Evolutionary conservation across 1,139 yeast genomes (phyloP).

Genomic region (Yamadazyma triangularis): DNA sequence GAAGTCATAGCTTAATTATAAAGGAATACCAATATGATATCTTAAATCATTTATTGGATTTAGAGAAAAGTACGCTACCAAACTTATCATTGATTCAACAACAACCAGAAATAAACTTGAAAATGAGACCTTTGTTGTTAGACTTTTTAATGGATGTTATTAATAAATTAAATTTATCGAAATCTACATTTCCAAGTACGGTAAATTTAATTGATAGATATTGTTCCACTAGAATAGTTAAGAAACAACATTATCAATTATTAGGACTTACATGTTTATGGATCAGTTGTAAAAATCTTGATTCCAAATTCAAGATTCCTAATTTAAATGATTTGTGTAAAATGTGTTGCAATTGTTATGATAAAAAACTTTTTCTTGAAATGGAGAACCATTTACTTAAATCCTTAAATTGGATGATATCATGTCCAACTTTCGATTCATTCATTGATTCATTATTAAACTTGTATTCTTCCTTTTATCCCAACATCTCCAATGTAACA

Average conservation of each 20-base stretch:
- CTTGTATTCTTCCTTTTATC: constrained; percentile 4
- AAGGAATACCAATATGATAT: constrained; percentile 41
- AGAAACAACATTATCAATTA: constrained; percentile 58
- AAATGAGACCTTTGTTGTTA: constrained; percentile 47
- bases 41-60: constrained; percentile 30
- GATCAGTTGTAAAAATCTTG: constrained; percentile 71
- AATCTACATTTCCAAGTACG: constrained; percentile 51
- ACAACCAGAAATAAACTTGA: constrained; percentile 48
- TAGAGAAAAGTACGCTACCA: constrained; percentile 34
- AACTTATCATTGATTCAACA: constrained; percentile 40
- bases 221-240: constrained; percentile 46
- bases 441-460: constrained; percentile 54
- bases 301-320: constrained; percentile 64
- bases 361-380: constrained; percentile 55
- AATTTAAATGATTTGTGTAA: constrained; percentile 50
- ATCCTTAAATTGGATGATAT: constrained; percentile 52
- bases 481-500: constrained; percentile 4
- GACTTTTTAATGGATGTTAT: constrained; percentile 54
- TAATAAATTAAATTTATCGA: constrained; percentile 43
- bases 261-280: constrained; percentile 69
- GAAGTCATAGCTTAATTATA: constrained; percentile 34
- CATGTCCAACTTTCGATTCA: constrained; percentile 56
- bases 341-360: constrained; percentile 62
- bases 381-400: constrained; percentile 67
- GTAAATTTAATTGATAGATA: constrained; percentile 52